phyloP scores from a whole-genome alignment of 2,329 filamentous ascomycete species.

The Nigrospora osmanthi region DNA sequence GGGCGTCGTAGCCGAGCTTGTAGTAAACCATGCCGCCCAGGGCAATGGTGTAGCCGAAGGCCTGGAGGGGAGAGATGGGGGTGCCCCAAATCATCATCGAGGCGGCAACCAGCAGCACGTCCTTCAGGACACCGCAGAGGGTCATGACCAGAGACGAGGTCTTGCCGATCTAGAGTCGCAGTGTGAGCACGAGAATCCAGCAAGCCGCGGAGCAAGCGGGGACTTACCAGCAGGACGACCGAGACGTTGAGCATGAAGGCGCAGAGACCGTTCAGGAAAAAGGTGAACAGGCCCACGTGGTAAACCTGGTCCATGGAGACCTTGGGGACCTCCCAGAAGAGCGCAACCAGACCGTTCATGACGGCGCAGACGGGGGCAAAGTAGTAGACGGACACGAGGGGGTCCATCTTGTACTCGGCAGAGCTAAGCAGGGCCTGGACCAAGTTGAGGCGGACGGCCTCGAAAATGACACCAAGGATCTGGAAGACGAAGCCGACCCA shows the following conservation, averaged over 20 bases:
- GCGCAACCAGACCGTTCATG: conserved; percentile 70
- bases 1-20: conserved; percentile 75
- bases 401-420: conserved; percentile 87
- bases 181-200: background rate
- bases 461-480: conserved; percentile 69
- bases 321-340: conserved; percentile 66
- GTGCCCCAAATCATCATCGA: conserved; percentile 80
- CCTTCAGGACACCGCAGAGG: conserved; percentile 81
- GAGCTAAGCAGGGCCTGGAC: conserved; percentile 76
- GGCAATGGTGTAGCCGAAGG: conserved; percentile 77
- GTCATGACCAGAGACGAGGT: conserved; percentile 81
- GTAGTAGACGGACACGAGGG: conserved; percentile 82
- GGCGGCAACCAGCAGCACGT: conserved; percentile 72
- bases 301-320: conserved; percentile 64
- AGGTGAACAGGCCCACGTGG: conserved; percentile 63
- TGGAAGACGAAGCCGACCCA: conserved; percentile 74
- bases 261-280: conserved; percentile 68
- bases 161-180: conserved; percentile 62
- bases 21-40: conserved; percentile 76
- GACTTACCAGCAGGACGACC: conserved; percentile 73
- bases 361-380: conserved; percentile 77
- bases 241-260: conserved; percentile 80
- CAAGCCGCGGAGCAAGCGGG: background rate
- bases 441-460: conserved; percentile 77
- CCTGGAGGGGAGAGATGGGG: conserved; percentile 65